Evolutionary conservation across 306 rosid species (phyloP), one percentile per base, ranked within the genome.

Genomic region (Gastrolobium villosum): DNA sequence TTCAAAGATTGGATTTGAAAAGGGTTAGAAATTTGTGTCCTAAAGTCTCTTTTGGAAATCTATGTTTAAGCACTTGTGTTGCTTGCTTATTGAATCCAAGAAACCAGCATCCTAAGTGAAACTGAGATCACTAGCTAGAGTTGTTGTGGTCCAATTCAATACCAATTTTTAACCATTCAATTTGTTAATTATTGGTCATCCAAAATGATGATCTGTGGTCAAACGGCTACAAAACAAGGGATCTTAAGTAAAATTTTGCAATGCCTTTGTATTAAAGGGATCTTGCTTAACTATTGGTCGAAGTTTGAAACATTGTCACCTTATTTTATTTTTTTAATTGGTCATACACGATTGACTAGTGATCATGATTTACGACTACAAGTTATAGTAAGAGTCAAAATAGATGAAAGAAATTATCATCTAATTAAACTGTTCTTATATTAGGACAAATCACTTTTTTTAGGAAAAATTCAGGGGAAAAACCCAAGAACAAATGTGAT

Each of bases 21-120:
- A 78, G 92, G 90, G 90, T 80, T 89, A 83, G 92, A 85, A 83
- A 85, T 85, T 80, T 92, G 97, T 86, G 94, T 87, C 86, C 85
- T 79, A 89, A 92, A 92, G 91, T 85, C 74, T 84, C 92, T 85
- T 91, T 90, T 83, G 76, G 85, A 75, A 81, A 74, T 77, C 63
- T 59, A 72, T 74, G 67, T 76, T 69, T 82, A 81, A 75, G 89
- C 92, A 84, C 69, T 68, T 71, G 56, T 52, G 56, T 43, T 70
- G 46, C 65, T 59, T 41, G 68, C 81, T 67, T 61, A 70, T 72
- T 91, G 97, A 89, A 88, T 91, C 97, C 94, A 86, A 91, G 88
- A 71, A 89, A 79, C 64, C 31, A 82, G 97, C 81, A 91, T 91
- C 97, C 97, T 63, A 92, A 83, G 91, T 88, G 54, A 67, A 55